Evolutionary conservation across 345 rosid species (phyloP), one percentile per base, ranked within the genome.

Genomic region (Microthlaspi erraticum): DNA sequence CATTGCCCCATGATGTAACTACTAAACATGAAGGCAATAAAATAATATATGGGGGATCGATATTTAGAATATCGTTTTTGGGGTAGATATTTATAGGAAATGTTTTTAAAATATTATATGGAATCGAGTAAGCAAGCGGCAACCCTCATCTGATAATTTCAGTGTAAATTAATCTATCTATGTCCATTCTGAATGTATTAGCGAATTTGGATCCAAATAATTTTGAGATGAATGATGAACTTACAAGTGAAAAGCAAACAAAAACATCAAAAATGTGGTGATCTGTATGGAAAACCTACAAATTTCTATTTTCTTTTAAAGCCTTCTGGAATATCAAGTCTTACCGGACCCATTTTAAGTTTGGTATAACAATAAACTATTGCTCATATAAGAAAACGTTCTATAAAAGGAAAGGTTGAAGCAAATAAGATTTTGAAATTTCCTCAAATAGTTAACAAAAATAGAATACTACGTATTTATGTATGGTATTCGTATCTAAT

Each of bases 361-460:
- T 63, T 23, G 56, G 63, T 43, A 44, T 43, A 11, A 71, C 54
- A 71, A 52, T 41, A 52, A 61, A 72, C 29, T 33, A 46, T 65
- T 49, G 19, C 39, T 42, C 61, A 48, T 41, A 59, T 1, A 33
- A 49, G 7, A n/a, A 56, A 66, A 66, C 38, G 66, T 66, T 11
- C 73, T 17, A 33, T 43, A 42, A 66, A 32, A 8, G 48, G 68
- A 51, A 74, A 74, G 7, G 17, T 16, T 16, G 11, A 19, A 66
- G 59, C 68, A 51, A 29, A 59, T 51, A 32, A 42, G 61, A 38
- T 19, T 49, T 50, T 11, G 1, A 14, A 11, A 57, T 39, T 58
- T 49, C 53, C 20, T 19, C 37, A 19, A 48, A 38, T 48, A 37
- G 60, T 13, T 57, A 36, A 9, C 18, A 46, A 26, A 38, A 17